Evolutionary conservation across 352 stramenopile genomes (phyloP).

Genomic region (Globisporangium emineosum): DNA sequence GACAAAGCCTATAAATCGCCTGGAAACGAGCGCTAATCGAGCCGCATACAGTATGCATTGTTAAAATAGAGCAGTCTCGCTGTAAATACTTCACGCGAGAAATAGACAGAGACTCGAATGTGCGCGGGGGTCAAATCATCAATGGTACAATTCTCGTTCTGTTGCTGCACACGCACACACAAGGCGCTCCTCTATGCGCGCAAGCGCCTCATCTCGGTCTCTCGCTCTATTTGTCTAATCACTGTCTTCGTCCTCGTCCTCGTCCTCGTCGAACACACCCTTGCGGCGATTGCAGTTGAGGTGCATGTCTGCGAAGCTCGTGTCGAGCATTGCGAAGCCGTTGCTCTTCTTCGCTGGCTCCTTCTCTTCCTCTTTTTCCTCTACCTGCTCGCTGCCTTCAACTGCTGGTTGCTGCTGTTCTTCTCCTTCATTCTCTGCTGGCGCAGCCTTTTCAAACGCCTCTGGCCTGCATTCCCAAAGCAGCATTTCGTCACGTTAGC

Average conservation of each 20-base stretch:
- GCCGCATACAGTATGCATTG: background rate
- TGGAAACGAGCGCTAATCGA: background rate
- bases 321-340: slow-evolving; percentile 57
- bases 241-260: slow-evolving; percentile 51
- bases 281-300: slow-evolving; percentile 80
- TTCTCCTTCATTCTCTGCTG: slow-evolving; percentile 8
- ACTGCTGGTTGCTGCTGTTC: background rate
- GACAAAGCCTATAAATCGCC: background rate
- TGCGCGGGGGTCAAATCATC: background rate
- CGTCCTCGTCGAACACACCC: slow-evolving; percentile 69
- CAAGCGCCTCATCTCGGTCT: slow-evolving; percentile 20
- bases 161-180: background rate
- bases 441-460: slow-evolving; percentile 37
- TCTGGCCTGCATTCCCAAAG: slow-evolving; percentile 38
- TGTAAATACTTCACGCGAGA: background rate
- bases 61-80: background rate
- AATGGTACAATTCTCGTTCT: slow-evolving; percentile 7
- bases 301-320: slow-evolving; percentile 42
- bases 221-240: slow-evolving; percentile 22
- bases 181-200: background rate
- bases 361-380: slow-evolving; percentile 19
- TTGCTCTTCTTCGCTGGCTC: slow-evolving; percentile 19
- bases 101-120: too few relatives aligned
- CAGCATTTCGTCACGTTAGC: slow-evolving; percentile 5
- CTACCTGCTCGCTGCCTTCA: slow-evolving; percentile 17